Percentiles rank a stretch among this genome's conserved stretches.
Evolutionary conservation across 2,329 filamentous ascomycete species (phyloP).

Genomic region (Colletotrichum viniferum): DNA sequence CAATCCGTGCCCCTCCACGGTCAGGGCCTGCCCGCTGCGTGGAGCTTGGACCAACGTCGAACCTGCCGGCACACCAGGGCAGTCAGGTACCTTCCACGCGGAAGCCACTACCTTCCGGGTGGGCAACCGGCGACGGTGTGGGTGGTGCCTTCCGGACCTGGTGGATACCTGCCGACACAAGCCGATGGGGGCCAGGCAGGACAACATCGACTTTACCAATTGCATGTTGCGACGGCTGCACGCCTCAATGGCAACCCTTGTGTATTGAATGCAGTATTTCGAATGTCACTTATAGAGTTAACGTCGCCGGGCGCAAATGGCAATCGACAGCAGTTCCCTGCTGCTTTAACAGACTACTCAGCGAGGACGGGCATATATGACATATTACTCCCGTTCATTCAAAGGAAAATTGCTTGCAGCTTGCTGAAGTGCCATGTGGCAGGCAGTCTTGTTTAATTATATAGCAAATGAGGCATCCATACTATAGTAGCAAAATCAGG

Average conservation of each 20-base stretch:
- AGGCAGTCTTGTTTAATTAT: no score
- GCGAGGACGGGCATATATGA: background rate
- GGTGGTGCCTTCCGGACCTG: background rate
- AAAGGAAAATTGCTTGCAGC: background rate
- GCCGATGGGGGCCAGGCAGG: background rate
- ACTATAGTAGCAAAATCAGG: background rate
- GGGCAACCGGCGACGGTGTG: background rate
- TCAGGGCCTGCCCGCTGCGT: background rate
- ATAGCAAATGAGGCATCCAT: no score
- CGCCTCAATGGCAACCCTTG: background rate
- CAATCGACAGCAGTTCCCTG: background rate
- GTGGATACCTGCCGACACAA: background rate
- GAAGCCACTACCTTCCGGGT: background rate
- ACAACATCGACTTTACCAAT: no score
- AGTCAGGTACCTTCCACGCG: background rate
- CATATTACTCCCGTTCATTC: background rate
- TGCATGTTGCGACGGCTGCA: background rate
- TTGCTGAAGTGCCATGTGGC: accelerated
- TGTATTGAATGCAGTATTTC: background rate
- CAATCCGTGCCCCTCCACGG: background rate
- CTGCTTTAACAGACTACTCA: background rate
- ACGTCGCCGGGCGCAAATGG: background rate
- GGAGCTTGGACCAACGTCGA: background rate
- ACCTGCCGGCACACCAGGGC: background rate
- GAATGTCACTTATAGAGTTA: background rate